A percentile compares a stretch with the other conserved stretches of the same genome.
phyloP scores from a whole-genome alignment of 257 asterid species.

The Ballota nigra region DNA sequence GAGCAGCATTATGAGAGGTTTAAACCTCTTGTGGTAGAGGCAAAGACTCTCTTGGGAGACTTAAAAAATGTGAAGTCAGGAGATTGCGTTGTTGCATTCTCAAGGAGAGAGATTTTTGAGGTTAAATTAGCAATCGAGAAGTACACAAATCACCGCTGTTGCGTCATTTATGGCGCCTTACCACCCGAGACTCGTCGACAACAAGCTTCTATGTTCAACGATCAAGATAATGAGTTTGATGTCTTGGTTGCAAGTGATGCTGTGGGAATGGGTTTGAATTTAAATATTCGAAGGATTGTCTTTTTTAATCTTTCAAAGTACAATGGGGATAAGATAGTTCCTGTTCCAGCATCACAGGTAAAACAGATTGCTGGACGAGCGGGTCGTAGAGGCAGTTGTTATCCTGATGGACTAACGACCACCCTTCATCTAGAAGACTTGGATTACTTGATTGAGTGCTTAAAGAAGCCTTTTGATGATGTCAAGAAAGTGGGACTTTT shows the following conservation, averaged over 20 bases:
- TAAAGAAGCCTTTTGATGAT: constrained; percentile 80
- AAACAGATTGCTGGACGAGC: constrained; percentile 98
- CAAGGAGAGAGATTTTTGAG: constrained; percentile 91
- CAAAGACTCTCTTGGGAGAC: constrained; percentile 83
- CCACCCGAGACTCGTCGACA: constrained; percentile 95
- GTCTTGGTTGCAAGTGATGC: constrained; percentile 96
- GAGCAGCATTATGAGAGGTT: constrained; percentile 74
- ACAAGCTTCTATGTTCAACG: constrained; percentile 84
- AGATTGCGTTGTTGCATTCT: constrained; percentile 94
- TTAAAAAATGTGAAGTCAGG: constrained; percentile 77
- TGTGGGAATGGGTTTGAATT: constrained; percentile 97
- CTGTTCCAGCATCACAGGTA: constrained; percentile 88
- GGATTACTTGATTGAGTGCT: constrained; percentile 76
- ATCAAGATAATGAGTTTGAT: constrained; percentile 64
- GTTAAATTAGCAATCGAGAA: constrained; percentile 88
- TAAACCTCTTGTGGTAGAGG: constrained; percentile 91
- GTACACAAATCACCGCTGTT: constrained; percentile 74
- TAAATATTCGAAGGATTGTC: constrained; percentile 73
- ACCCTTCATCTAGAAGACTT: constrained; percentile 75
- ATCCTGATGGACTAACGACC: constrained; percentile 88
- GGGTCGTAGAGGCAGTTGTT: constrained; percentile 91
- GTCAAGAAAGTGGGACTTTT: constrained; percentile 88
- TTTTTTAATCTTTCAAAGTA: constrained; percentile 70
- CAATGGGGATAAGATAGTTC: constrained; percentile 79
- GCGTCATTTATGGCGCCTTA: constrained; percentile 91